phyloP scores from a whole-genome alignment of 1,284 basidiomycete genomes.

The Sporisorium reilianum region DNA sequence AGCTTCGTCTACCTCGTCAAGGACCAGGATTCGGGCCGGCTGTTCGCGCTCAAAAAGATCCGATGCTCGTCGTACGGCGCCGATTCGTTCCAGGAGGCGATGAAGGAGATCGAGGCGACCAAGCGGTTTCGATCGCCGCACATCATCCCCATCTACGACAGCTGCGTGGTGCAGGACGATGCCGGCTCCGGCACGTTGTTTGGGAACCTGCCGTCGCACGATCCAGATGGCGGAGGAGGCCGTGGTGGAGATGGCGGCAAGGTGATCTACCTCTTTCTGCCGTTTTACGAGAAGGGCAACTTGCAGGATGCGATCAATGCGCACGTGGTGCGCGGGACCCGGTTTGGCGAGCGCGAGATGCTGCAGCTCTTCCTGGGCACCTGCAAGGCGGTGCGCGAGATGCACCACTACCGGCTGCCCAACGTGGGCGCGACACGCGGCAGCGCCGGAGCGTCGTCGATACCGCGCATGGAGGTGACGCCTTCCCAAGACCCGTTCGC shows the following conservation, averaged over 20 bases:
- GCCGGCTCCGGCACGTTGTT: slow-evolving; percentile 43
- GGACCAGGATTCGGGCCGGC: slow-evolving; percentile 60
- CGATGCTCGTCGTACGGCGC: slow-evolving; percentile 65
- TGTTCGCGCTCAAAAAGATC: slow-evolving; percentile 69
- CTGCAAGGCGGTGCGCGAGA: slow-evolving; percentile 89
- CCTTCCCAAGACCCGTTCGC: slow-evolving; percentile 47
- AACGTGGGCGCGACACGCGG: slow-evolving; percentile 35
- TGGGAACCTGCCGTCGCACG: slow-evolving; percentile 55
- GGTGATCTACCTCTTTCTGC: slow-evolving; percentile 76
- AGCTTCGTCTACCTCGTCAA: slow-evolving; percentile 68
- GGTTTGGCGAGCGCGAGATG: slow-evolving; percentile 88
- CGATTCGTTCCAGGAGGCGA: slow-evolving; percentile 64
- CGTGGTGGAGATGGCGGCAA: slow-evolving; percentile 50
- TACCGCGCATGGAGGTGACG: slow-evolving; percentile 37
- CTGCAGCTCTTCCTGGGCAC: slow-evolving; percentile 90
- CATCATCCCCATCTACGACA: slow-evolving; percentile 67
- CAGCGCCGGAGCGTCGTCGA: slow-evolving; percentile 14
- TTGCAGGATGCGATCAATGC: slow-evolving; percentile 93
- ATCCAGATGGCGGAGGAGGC: slow-evolving; percentile 46
- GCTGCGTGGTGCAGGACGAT: slow-evolving; percentile 65
- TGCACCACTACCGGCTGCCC: slow-evolving; percentile 76
- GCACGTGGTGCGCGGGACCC: slow-evolving; percentile 83
- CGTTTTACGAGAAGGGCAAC: slow-evolving; percentile 84
- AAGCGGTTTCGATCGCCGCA: slow-evolving; percentile 66
- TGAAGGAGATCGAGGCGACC: slow-evolving; percentile 69